These are phyloP conservation scores for Botrytis porri DNA, from an alignment of 2,329 filamentous ascomycete genomes.

Conservation along the genomic window DNA sequence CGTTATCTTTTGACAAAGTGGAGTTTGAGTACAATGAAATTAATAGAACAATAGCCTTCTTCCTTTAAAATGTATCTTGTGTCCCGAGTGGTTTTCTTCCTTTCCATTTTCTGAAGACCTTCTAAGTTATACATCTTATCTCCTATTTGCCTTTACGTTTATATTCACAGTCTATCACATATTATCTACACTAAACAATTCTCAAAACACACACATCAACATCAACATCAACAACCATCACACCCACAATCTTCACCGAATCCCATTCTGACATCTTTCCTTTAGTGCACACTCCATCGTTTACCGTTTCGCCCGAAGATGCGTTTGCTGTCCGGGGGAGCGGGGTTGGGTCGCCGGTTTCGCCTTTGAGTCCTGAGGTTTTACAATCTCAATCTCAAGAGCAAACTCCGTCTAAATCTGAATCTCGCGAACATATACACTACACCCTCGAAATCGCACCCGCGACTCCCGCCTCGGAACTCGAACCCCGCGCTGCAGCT, in stretches of 20 bases:
- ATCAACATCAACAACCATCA: not conserved
- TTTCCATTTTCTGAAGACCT: not conserved
- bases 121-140: not conserved
- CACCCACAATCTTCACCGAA: not conserved
- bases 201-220: not conserved
- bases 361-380: not conserved
- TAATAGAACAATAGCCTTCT: not conserved
- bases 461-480: not conserved
- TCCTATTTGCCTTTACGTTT: not conserved
- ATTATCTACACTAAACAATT: not conserved
- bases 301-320: not conserved
- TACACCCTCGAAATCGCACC: not conserved
- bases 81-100: not conserved
- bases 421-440: not conserved
- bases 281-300: not conserved
- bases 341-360: not conserved
- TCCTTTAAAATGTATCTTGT: not conserved
- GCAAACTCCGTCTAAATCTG: too few species aligned
- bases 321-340: not conserved
- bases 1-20: not conserved
- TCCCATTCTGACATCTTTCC: not conserved
- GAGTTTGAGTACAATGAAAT: not conserved
- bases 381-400: not conserved
- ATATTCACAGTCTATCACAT: not conserved
- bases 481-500: not conserved